phyloP scores from a whole-genome alignment of 495 filamentous ascomycete genomes.

The Penicillium roqueforti region DNA sequence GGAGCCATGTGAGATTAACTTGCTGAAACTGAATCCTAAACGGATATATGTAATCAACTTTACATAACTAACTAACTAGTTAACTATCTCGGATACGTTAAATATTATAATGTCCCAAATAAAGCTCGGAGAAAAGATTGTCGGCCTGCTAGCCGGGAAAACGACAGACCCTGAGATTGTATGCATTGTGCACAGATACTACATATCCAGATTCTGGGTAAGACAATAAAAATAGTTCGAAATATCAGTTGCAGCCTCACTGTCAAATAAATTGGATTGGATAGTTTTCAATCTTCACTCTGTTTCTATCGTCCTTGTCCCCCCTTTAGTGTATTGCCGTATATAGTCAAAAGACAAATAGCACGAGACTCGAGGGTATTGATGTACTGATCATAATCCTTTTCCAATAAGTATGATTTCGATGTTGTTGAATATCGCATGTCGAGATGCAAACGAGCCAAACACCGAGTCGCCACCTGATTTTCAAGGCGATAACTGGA shows the following conservation, averaged over 20 bases:
- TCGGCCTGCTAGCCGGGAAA: slow-evolving; percentile 18
- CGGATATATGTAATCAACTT: no score
- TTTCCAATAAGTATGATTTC: background rate
- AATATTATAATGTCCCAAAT: background rate
- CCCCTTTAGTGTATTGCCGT: background rate
- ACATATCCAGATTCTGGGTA: slow-evolving; percentile 23
- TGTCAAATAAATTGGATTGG: background rate
- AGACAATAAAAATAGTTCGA: background rate
- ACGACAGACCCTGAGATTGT: slow-evolving; percentile 28
- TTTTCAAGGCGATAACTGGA: slow-evolving; percentile 12
- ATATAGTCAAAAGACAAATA: background rate
- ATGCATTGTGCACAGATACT: slow-evolving; percentile 25
- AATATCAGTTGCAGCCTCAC: background rate
- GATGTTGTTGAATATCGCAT: background rate
- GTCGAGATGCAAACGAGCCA: slow-evolving; percentile 8
- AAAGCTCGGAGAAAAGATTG: background rate
- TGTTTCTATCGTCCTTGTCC: background rate
- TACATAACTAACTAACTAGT: no score
- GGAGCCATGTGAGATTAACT: background rate
- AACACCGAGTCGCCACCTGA: slow-evolving; percentile 7
- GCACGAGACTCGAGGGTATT: background rate
- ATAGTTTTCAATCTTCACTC: background rate
- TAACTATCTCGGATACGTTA: no score
- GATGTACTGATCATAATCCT: background rate
- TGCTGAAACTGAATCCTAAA: background rate